A percentile compares a stretch with the other conserved stretches of the same genome.
Evolutionary conservation across 805 yeast species (phyloP).

Genomic region (Zygosaccharomyces rouxii): DNA sequence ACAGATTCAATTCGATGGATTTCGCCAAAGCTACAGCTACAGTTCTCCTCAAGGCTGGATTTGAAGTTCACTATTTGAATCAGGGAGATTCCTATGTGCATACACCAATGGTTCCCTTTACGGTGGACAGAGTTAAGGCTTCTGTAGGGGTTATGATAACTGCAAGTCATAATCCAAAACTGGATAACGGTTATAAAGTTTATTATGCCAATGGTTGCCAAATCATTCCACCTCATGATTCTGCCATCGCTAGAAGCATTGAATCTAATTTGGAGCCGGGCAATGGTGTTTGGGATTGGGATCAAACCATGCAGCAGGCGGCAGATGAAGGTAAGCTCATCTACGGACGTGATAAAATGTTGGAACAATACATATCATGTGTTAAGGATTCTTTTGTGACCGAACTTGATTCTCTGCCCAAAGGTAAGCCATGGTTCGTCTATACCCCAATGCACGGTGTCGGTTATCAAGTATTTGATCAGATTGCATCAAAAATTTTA

Average conservation of each 20-base stretch:
- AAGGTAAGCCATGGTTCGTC: slow-evolving; percentile 45
- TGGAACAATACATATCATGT: slow-evolving; percentile 39
- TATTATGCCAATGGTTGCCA: slow-evolving; percentile 94
- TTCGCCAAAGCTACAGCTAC: slow-evolving; percentile 79
- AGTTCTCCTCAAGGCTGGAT: slow-evolving; percentile 64
- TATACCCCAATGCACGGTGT: slow-evolving; percentile 98
- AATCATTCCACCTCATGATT: slow-evolving; percentile 88
- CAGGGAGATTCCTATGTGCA: slow-evolving; percentile 45
- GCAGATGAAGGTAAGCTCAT: slow-evolving; percentile 30
- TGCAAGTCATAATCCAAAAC: slow-evolving; percentile 81
- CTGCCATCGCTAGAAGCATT: slow-evolving; percentile 62
- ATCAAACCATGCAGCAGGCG: slow-evolving; percentile 35
- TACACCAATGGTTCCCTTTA: slow-evolving; percentile 91
- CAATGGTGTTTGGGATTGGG: slow-evolving; percentile 47
- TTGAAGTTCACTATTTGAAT: slow-evolving; percentile 58
- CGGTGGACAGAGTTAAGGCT: slow-evolving; percentile 58
- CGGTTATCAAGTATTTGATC: slow-evolving; percentile 59
- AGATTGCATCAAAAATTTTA: slow-evolving; percentile 32
- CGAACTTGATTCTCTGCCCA: not conserved
- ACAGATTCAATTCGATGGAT: slow-evolving; percentile 70
- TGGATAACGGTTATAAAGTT: slow-evolving; percentile 91
- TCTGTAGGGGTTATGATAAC: slow-evolving; percentile 89
- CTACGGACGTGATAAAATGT: slow-evolving; percentile 41
- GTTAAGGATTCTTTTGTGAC: slow-evolving; percentile 36
- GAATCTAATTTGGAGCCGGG: slow-evolving; percentile 58